Conservation (phyloP, 2,329 filamentous ascomycete genomes). For the Tolypocladium pustulatum region DNA sequence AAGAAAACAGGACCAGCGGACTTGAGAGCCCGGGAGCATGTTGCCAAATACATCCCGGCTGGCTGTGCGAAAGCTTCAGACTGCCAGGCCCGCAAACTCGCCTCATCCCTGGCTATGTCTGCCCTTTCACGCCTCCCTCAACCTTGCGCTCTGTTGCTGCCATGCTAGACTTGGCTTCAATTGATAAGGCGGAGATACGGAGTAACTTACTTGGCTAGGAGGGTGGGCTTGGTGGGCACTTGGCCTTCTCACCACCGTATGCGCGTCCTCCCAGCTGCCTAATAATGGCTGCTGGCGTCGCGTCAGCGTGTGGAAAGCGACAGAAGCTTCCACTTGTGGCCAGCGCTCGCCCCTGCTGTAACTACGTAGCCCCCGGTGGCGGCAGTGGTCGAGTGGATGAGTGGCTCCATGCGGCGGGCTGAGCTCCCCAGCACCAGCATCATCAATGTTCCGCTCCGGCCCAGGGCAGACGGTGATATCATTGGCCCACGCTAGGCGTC, state of each 20-base stretch:
- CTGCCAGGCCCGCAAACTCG: too few relatives aligned
- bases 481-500: conserved; percentile 19
- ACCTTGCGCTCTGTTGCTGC: too few relatives aligned
- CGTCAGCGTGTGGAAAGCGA: conserved; percentile 14
- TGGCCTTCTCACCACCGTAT: background rate
- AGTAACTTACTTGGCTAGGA: too few relatives aligned
- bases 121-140: too few relatives aligned
- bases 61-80: too few relatives aligned
- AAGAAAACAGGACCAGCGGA: background rate
- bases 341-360: background rate
- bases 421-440: conserved; percentile 10
- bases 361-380: conserved; percentile 4
- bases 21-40: background rate
- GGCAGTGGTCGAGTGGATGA: background rate
- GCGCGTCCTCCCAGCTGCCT: conserved; percentile 9
- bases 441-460: conserved; percentile 25
- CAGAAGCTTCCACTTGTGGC: conserved; percentile 19
- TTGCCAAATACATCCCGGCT: background rate
- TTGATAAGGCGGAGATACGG: background rate
- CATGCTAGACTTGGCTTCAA: background rate
- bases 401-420: background rate
- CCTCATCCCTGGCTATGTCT: too few relatives aligned
- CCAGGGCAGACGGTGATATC: conserved; percentile 16
- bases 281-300: background rate
- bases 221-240: background rate